Conservation (phyloP, 2,329 filamentous ascomycete species). For the Drechslera avenae region DNA sequence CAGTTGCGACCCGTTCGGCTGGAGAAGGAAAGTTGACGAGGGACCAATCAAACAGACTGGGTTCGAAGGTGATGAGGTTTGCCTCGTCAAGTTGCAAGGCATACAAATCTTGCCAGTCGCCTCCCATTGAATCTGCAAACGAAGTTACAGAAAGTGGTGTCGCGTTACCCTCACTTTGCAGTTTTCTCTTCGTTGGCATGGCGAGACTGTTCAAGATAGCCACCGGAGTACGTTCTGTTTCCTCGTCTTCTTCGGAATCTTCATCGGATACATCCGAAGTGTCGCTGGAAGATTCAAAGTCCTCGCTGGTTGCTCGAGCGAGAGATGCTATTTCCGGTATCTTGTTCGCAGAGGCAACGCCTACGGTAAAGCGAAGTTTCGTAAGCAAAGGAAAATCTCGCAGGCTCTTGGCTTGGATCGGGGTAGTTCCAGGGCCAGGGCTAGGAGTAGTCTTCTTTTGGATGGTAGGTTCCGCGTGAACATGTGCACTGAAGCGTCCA, state of each 20-base stretch:
- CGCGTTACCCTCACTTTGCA: constrained; percentile 43
- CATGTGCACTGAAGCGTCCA: constrained; percentile 50
- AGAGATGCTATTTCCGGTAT: constrained; percentile 25
- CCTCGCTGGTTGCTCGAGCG: constrained; percentile 27
- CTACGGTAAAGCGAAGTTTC: constrained; percentile 39
- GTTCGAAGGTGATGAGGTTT: constrained; percentile 37
- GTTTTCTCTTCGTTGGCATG: constrained; percentile 39
- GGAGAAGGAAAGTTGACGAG: constrained; percentile 40
- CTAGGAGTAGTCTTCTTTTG: constrained; percentile 12
- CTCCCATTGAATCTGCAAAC: constrained; percentile 42
- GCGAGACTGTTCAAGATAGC: constrained; percentile 25
- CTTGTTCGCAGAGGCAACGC: constrained; percentile 26
- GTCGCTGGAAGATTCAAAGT: constrained; percentile 36
- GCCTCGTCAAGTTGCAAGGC: constrained; percentile 39
- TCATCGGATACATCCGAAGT: constrained; percentile 31
- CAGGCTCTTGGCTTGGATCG: constrained; percentile 26
- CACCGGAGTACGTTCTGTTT: constrained; percentile 12
- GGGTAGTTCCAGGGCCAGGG: not conserved
- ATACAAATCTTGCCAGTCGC: constrained; percentile 32
- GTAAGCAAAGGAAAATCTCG: constrained; percentile 38
- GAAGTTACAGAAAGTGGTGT: constrained; percentile 45
- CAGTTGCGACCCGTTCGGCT: constrained; percentile 19
- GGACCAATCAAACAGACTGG: constrained; percentile 46
- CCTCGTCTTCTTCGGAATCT: constrained; percentile 29
- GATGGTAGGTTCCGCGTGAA: not conserved